Evolutionary conservation across 768 basidiomycete genomes (phyloP).

Genomic region (Boletus reticuloceps): DNA sequence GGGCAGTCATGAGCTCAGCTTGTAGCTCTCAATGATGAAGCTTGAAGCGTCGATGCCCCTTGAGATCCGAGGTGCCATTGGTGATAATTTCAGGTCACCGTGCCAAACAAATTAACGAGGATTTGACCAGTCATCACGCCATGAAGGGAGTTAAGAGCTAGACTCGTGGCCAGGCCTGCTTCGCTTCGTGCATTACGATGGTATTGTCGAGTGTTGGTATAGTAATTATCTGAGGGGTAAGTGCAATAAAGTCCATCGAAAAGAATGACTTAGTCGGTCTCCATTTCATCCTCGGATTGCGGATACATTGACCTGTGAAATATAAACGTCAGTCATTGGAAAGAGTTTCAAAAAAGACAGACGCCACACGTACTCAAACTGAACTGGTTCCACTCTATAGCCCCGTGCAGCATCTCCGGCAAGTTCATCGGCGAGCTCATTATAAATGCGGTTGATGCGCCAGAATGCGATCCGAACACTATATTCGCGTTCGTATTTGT

Average conservation of each 20-base stretch:
- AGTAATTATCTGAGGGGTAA: not conserved
- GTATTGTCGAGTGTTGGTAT: not conserved
- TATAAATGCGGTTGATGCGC: constrained; percentile 9
- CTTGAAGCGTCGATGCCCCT: no score
- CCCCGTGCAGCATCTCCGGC: constrained; percentile 7
- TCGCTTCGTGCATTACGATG: not conserved
- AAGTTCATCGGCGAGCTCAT: constrained; percentile 12
- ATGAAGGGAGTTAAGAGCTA: no score
- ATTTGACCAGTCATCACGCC: not conserved
- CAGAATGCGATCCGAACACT: constrained; percentile 13
- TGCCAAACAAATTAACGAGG: no score
- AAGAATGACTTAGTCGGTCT: not conserved
- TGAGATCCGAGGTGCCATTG: no score
- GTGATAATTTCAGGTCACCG: no score
- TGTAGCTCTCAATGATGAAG: no score
- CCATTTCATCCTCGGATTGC: not conserved
- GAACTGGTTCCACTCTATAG: not conserved
- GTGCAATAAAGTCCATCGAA: not conserved
- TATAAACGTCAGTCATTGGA: not conserved
- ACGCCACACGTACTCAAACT: not conserved
- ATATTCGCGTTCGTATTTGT: constrained; percentile 2
- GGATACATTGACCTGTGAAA: not conserved
- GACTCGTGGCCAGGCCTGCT: not conserved
- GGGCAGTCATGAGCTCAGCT: no score
- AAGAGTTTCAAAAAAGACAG: no score